A percentile compares a stretch with the other conserved stretches of the same genome.
Conservation (phyloP, 2,329 filamentous ascomycete species). For the Alternaria metachromatica region DNA sequence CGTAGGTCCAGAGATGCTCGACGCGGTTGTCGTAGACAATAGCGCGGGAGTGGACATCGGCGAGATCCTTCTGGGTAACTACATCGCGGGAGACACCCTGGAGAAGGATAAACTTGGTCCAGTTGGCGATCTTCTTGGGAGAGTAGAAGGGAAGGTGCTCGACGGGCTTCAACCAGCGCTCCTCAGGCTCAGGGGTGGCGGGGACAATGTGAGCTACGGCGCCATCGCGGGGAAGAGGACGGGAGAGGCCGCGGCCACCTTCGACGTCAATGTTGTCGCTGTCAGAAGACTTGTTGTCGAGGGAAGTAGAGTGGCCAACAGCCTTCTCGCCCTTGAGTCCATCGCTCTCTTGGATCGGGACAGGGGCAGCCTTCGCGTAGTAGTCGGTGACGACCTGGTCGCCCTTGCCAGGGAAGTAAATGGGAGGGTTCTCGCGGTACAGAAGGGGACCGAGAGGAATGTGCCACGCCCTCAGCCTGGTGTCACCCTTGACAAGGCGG, state of each 20-base stretch:
- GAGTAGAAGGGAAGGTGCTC: slow-evolving; percentile 37
- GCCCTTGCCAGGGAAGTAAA: slow-evolving; percentile 52
- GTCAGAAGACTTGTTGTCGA: slow-evolving; percentile 5
- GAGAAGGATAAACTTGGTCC: slow-evolving; percentile 54
- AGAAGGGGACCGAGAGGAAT: slow-evolving; percentile 50
- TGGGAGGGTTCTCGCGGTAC: slow-evolving; percentile 48
- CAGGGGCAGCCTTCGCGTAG: slow-evolving; percentile 44
- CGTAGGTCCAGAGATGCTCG: slow-evolving; percentile 57
- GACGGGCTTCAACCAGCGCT: slow-evolving; percentile 46
- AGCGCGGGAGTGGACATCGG: slow-evolving; percentile 50
- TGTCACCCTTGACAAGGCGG: slow-evolving; percentile 34
- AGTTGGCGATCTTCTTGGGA: slow-evolving; percentile 45
- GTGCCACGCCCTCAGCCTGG: slow-evolving; percentile 35
- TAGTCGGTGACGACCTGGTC: slow-evolving; percentile 51
- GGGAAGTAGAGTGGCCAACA: neutral
- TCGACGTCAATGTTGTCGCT: slow-evolving; percentile 9
- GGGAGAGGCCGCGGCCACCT: slow-evolving; percentile 8
- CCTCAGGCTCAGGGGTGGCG: slow-evolving; percentile 36
- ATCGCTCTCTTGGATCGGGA: slow-evolving; percentile 3
- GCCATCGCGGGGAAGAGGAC: slow-evolving; percentile 6
- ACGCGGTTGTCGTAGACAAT: slow-evolving; percentile 55
- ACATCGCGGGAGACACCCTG: slow-evolving; percentile 54
- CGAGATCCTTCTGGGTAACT: slow-evolving; percentile 40
- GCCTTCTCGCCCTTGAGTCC: slow-evolving; percentile 15
- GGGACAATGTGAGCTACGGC: slow-evolving; percentile 6